Base-by-base conservation (phyloP, 164 flowering plant genomes). In the Kingdonia uniflora region DNA sequence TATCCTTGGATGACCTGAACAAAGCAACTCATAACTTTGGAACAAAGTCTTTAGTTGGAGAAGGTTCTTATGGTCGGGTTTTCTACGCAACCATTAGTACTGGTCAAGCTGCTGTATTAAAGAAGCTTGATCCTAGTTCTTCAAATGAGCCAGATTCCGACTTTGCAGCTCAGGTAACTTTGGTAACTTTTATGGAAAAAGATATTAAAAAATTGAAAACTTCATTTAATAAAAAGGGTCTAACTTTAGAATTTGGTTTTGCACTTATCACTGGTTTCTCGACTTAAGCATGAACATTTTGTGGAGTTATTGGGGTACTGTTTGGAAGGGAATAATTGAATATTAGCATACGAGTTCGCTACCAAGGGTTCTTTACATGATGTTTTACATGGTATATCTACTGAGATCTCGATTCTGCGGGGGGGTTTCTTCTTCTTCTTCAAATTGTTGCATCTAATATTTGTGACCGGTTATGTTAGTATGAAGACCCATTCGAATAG, bases 311-410 rank as follows among this genome's bases (percentile, higher is more conserved):
- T 74, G 52, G 96, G 97, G 44, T 87, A 87, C 60, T 90, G 96
- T 68, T 81, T 87, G 7, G 96, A 87, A 58, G 97, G 96, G 59
- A 87, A 79, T 59, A 60, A 73, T 14, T 87, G 92, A 49, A 80
- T 90, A 19, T 71, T 90, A 54, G 84, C 88, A 12, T 87, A 87
- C 53, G 94, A 90, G 67, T 87, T 74, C 78, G 97, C 97, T 1
- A 84, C 87, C 24, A 90, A 86, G 97, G 97, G 97, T 50, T 90
- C 97, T 49, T 62, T 90, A 35, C 97, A 89, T 71, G 97, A 89
- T 63, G 78, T 89, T 52, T 67, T 89, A 68, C 97, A 90, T 58
- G 97, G 97, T 90, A 79, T 60, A 17, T 25, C 2, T 11, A 11
- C 10, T 22, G 51, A 20, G n/a, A n/a, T n/a, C n/a, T n/a, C n/a